These are phyloP conservation scores for Vararia minispora DNA, from an alignment of 768 basidiomycete genomes.

Conservation along the genomic window DNA sequence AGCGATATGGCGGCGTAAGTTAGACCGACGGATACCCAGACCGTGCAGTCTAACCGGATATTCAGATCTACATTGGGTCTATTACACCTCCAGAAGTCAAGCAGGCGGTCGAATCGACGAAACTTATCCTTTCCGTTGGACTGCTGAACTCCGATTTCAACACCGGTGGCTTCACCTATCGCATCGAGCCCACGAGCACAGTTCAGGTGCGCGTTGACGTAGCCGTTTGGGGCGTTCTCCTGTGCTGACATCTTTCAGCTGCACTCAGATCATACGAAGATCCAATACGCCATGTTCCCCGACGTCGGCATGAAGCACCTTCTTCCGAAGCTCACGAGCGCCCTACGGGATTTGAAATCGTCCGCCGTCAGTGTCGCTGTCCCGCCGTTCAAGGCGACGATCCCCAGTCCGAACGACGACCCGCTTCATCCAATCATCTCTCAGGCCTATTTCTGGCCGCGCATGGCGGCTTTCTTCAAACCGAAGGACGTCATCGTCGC, in stretches of 20 bases:
- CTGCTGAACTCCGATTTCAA: slow-evolving; percentile 73
- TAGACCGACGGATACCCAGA: not conserved
- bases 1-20: slow-evolving; percentile 73
- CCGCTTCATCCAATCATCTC: slow-evolving; percentile 35
- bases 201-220: slow-evolving; percentile 40
- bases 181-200: slow-evolving; percentile 43
- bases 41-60: slow-evolving; percentile 4
- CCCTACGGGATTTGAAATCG: slow-evolving; percentile 30
- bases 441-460: slow-evolving; percentile 81
- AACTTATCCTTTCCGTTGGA: slow-evolving; percentile 67
- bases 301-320: slow-evolving; percentile 67
- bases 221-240: not conserved
- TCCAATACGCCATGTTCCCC: slow-evolving; percentile 53
- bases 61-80: slow-evolving; percentile 66
- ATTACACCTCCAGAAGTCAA: slow-evolving; percentile 56
- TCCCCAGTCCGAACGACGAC: slow-evolving; percentile 38
- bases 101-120: slow-evolving; percentile 62
- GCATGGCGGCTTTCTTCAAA: slow-evolving; percentile 59
- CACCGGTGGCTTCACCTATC: slow-evolving; percentile 78
- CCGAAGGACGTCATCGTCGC: slow-evolving; percentile 69
- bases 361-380: slow-evolving; percentile 34
- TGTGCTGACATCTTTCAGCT: slow-evolving; percentile 30
- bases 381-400: slow-evolving; percentile 21
- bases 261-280: slow-evolving; percentile 62
- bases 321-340: slow-evolving; percentile 59